Conservation (phyloP, 1,284 basidiomycete species). For the Microbotryum lychnidis-dioicae region DNA sequence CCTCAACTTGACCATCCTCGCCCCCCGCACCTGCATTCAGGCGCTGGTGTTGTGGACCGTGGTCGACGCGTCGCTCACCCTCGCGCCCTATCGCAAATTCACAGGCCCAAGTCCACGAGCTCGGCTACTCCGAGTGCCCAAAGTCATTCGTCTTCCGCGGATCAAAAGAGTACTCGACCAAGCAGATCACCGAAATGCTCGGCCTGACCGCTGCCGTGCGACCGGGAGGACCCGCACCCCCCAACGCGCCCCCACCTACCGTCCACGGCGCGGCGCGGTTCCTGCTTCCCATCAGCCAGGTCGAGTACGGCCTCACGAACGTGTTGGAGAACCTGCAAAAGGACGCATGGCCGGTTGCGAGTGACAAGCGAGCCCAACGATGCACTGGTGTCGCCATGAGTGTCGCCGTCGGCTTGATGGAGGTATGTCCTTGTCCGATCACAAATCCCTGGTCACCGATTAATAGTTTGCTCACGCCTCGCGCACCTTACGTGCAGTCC, state of each 20-base stretch:
- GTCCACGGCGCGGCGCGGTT: slow-evolving; percentile 83
- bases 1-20: not conserved
- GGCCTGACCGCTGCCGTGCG: slow-evolving; percentile 68
- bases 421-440: slow-evolving; percentile 47
- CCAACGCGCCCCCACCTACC: slow-evolving; percentile 66
- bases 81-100: not conserved
- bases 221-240: slow-evolving; percentile 50
- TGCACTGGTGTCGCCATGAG: slow-evolving; percentile 93
- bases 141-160: slow-evolving; percentile 99
- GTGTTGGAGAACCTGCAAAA: slow-evolving; percentile 82
- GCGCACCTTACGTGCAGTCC: slow-evolving; percentile 47
- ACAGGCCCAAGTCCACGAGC: slow-evolving; percentile 95
- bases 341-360: slow-evolving; percentile 96
- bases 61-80: slow-evolving; percentile 8
- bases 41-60: slow-evolving; percentile 48
- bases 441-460: too few relatives aligned
- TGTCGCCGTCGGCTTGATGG: slow-evolving; percentile 89
- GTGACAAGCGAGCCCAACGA: slow-evolving; percentile 86
- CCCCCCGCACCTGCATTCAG: slow-evolving; percentile 47
- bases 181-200: slow-evolving; percentile 98
- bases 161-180: slow-evolving; percentile 94
- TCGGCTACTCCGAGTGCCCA: slow-evolving; percentile 90
- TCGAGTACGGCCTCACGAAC: slow-evolving; percentile 92
- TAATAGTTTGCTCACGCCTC: not conserved
- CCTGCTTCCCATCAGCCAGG: slow-evolving; percentile 83